Evolutionary conservation across 2,329 filamentous ascomycete genomes (phyloP).

Genomic region (Teratosphaeria gauchensis): DNA sequence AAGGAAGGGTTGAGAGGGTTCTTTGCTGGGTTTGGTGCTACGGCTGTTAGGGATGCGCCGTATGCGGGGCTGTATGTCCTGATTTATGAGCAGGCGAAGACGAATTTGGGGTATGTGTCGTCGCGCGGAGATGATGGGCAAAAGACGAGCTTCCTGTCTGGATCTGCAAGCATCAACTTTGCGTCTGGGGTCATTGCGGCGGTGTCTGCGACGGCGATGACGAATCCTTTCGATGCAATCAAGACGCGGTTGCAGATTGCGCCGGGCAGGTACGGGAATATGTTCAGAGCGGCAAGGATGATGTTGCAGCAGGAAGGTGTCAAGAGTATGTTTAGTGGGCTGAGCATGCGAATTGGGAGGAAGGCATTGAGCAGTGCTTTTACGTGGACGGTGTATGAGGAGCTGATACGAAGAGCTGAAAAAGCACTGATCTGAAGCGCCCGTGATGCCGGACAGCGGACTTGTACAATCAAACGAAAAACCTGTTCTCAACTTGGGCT

Average conservation of each 20-base stretch:
- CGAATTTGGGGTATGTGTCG: slow-evolving; percentile 37
- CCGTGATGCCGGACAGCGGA: no score
- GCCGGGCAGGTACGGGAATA: slow-evolving; percentile 72
- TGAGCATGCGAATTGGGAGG: slow-evolving; percentile 76
- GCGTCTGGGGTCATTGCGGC: slow-evolving; percentile 71
- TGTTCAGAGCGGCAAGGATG: slow-evolving; percentile 61
- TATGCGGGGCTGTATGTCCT: slow-evolving; percentile 93
- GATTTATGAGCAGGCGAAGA: slow-evolving; percentile 81
- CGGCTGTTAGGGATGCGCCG: slow-evolving; percentile 85
- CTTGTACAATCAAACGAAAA: background rate
- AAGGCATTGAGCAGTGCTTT: slow-evolving; percentile 92
- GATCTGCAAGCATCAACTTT: slow-evolving; percentile 70
- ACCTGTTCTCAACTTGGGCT: no score
- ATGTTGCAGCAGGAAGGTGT: slow-evolving; percentile 78
- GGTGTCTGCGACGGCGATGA: slow-evolving; percentile 72
- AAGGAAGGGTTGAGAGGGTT: slow-evolving; percentile 72
- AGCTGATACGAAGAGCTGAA: slow-evolving; percentile 69
- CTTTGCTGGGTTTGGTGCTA: slow-evolving; percentile 89
- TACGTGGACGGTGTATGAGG: slow-evolving; percentile 96
- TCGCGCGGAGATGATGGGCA: background rate
- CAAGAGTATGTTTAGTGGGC: slow-evolving; percentile 71
- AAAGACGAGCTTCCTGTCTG: slow-evolving; percentile 8
- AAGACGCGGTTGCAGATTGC: slow-evolving; percentile 92
- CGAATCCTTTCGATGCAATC: slow-evolving; percentile 93
- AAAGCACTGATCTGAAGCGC: slow-evolving; percentile 11